A percentile compares a stretch with the other conserved stretches of the same genome.
Evolutionary conservation across 371 early-diverging fungal genomes (phyloP).

Genomic region (Lichtheimia ramosa): DNA sequence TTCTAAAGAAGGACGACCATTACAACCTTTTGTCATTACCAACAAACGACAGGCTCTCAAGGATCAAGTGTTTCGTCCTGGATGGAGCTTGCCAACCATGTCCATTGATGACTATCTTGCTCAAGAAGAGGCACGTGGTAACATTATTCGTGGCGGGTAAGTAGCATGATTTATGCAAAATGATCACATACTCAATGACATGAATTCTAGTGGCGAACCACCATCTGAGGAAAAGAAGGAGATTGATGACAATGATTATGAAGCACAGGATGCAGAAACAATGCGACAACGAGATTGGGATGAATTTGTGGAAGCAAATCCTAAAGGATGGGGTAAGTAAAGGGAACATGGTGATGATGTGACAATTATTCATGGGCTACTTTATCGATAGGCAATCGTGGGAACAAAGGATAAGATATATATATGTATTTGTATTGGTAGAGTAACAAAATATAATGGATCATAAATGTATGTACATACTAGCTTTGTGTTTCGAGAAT

Average conservation of each 20-base stretch:
- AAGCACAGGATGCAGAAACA: slow-evolving; percentile 79
- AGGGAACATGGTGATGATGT: neutral
- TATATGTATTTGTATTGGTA: too few relatives aligned
- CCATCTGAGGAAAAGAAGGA: slow-evolving; percentile 59
- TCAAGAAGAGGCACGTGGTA: slow-evolving; percentile 85
- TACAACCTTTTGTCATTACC: slow-evolving; percentile 90
- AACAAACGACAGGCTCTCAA: slow-evolving; percentile 71
- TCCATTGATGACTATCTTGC: slow-evolving; percentile 93
- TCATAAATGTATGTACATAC: too few relatives aligned
- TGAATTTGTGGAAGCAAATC: slow-evolving; percentile 91
- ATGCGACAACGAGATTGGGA: slow-evolving; percentile 88
- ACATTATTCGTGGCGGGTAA: slow-evolving; percentile 86
- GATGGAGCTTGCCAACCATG: slow-evolving; percentile 94
- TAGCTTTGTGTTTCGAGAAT: too few relatives aligned
- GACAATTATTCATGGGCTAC: neutral
- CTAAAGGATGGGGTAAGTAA: slow-evolving; percentile 86
- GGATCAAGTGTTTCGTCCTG: slow-evolving; percentile 85
- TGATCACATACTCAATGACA: neutral
- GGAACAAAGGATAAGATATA: slow-evolving; percentile 38
- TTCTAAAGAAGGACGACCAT: slow-evolving; percentile 65
- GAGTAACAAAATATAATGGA: too few relatives aligned
- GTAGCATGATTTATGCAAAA: slow-evolving; percentile 11
- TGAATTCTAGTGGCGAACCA: slow-evolving; percentile 41
- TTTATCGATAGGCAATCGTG: slow-evolving; percentile 30
- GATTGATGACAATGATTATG: slow-evolving; percentile 81